Evolutionary conservation across 805 yeast species (phyloP).

Genomic region (Ogataea salicorniae): DNA sequence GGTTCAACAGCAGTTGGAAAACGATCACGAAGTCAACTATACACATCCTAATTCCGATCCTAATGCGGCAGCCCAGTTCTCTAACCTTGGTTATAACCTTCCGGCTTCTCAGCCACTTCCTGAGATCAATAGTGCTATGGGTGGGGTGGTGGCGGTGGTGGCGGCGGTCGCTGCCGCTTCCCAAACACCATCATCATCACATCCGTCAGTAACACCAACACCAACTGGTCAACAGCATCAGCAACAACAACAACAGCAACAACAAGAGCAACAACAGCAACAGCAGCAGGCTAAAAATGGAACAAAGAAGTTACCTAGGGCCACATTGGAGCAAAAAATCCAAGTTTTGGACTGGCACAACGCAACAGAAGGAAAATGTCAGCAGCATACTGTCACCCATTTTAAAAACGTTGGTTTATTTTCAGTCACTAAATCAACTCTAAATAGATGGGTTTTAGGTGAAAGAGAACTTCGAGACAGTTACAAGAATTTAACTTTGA

Average conservation of each 20-base stretch:
- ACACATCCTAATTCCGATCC: not conserved
- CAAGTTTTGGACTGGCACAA: slow-evolving; percentile 34
- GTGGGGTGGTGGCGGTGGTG: not conserved
- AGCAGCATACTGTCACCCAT: slow-evolving; percentile 31
- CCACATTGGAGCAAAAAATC: slow-evolving; percentile 35
- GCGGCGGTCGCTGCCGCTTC: not conserved
- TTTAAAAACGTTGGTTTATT: slow-evolving; percentile 29
- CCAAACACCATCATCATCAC: too few species aligned
- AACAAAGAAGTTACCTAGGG: slow-evolving; percentile 25
- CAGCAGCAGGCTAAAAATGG: not conserved
- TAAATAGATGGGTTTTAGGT: slow-evolving; percentile 36
- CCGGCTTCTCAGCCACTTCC: not conserved
- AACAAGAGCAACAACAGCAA: too few species aligned
- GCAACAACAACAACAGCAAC: not conserved
- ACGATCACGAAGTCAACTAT: not conserved
- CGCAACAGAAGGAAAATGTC: slow-evolving; percentile 27
- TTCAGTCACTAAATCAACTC: slow-evolving; percentile 33
- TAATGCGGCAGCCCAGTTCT: not conserved
- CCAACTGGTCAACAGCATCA: not conserved
- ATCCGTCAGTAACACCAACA: not conserved
- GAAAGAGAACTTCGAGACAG: slow-evolving; percentile 29
- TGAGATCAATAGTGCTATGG: not conserved
- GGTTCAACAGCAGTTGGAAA: slow-evolving; percentile 3
- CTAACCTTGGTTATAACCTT: not conserved
- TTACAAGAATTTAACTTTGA: slow-evolving; percentile 22